Base-by-base conservation (phyloP, 2,329 filamentous ascomycete genomes). In the Sporothrix pallida region DNA sequence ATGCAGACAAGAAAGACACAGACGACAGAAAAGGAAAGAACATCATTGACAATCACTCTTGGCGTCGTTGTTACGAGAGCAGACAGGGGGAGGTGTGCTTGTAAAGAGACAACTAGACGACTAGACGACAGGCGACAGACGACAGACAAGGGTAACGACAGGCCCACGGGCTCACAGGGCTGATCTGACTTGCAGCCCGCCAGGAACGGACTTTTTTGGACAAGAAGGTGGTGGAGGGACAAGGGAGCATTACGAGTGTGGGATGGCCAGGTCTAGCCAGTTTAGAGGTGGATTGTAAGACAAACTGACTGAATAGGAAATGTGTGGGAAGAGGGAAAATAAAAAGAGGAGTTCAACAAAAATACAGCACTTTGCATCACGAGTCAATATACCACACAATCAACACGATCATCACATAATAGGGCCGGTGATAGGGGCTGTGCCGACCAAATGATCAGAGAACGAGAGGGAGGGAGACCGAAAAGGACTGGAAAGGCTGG, bases 161-260 rank as follows among this genome's bases (percentile, higher is more conserved):
- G 69, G 54, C 48, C 50, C 69, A 60, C 10, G 48, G 69, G 54
- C 48, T 48, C 69, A 48, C 52, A 60, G 54, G 69, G 69, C 54
- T 62, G 69, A 50, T 62, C 42, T 48, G 69, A 62, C 69, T 15
- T 71, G 31, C 52, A 60, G 50, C 17, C 42, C 10, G 69, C 42
- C 70, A 63, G 56, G 54, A 63, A 71, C 70, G 42, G 20, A 37
- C 31, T 37, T 37, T 37, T 37, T 37, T 37, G 31, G 31, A 52
- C 23, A 69, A 37, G 23, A 54, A 63, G 23, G 65, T 67, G 17
- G 56, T 37, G 56, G 56, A 17, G 13, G 56, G 56, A 7, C 17
- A 62, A 23, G 26, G 50, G 26, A 8, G 26, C 31, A 52, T 50
- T 58, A 63, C 60, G 15, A 23, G 37, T 63, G 42, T 13, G 60